Evolutionary conservation across 345 rosid genomes (phyloP).

Genomic region (Gossypium longicalyx): DNA sequence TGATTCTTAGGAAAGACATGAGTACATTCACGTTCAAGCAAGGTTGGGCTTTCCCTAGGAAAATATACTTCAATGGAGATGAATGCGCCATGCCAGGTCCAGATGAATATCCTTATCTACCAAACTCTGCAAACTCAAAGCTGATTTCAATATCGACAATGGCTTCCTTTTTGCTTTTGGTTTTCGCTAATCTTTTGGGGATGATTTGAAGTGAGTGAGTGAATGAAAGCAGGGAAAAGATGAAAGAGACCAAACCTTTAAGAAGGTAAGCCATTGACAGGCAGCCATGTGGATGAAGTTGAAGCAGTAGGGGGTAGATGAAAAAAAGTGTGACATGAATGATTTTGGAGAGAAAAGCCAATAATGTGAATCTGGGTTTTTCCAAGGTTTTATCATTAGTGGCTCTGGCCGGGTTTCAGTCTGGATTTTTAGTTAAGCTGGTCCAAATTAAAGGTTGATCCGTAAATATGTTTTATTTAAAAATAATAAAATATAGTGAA

Average conservation of each 20-base stretch:
- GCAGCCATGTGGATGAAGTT: too few species aligned
- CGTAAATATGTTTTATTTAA: too few species aligned
- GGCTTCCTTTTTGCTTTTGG: slow-evolving; percentile 3
- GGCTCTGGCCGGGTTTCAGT: too few species aligned
- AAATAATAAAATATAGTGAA: too few species aligned
- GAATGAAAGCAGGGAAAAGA: not conserved
- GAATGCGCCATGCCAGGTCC: slow-evolving; percentile 40
- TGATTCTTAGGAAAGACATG: slow-evolving; percentile 32
- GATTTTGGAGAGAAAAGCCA: too few species aligned
- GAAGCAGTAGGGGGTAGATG: too few species aligned
- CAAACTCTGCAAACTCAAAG: slow-evolving; percentile 23
- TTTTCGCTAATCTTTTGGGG: slow-evolving; percentile 11
- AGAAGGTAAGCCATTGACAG: not conserved
- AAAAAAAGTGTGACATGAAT: too few species aligned
- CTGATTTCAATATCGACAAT: not conserved
- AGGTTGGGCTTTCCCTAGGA: slow-evolving; percentile 34
- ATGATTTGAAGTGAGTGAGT: not conserved
- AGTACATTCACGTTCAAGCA: slow-evolving; percentile 28
- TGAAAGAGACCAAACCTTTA: not conserved
- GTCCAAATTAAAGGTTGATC: too few species aligned
- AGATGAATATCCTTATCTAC: slow-evolving; percentile 33
- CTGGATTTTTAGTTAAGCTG: too few species aligned
- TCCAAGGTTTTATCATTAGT: too few species aligned
- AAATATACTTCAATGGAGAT: slow-evolving; percentile 41
- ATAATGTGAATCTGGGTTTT: too few species aligned